These are phyloP conservation scores for Verticillium albo-atrum DNA, from an alignment of 2,329 filamentous ascomycete species.

Conservation along the genomic window DNA sequence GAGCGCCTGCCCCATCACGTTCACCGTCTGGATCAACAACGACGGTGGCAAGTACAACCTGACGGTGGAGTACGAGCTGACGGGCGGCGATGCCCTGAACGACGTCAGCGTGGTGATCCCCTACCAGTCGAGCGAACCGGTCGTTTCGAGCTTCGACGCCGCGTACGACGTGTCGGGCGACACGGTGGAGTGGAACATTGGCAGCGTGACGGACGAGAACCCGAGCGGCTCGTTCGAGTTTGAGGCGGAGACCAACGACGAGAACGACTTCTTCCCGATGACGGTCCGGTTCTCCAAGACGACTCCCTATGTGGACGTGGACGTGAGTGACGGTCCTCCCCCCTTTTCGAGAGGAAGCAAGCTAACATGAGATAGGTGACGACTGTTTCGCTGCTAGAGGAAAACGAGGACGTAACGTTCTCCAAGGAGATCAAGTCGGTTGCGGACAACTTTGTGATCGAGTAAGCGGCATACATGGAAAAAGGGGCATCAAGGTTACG, in stretches of 20 bases:
- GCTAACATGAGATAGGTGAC: conserved; percentile 42
- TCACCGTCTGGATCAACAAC: conserved; percentile 97
- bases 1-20: conserved; percentile 83
- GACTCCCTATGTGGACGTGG: conserved; percentile 83
- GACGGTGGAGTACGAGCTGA: conserved; percentile 93
- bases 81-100: conserved; percentile 69
- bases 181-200: conserved; percentile 90
- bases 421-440: conserved; percentile 76
- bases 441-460: conserved; percentile 72
- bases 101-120: conserved; percentile 88
- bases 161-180: conserved; percentile 92
- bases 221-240: conserved; percentile 89
- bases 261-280: conserved; percentile 98
- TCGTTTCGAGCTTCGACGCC: conserved; percentile 88
- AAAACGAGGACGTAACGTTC: conserved; percentile 75
- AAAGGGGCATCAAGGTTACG: not conserved
- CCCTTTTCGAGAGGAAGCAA: too few species aligned
- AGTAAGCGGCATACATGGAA: conserved; percentile 42
- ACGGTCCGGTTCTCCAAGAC: conserved; percentile 82
- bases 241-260: conserved; percentile 80
- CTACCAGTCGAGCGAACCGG: conserved; percentile 78
- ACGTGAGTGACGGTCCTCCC: conserved; percentile 59
- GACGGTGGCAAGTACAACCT: conserved; percentile 79
- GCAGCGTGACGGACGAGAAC: conserved; percentile 78
- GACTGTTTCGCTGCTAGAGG: conserved; percentile 66